Conservation (phyloP, 2,329 filamentous ascomycete genomes). For the Chaetomium globosum region DNA sequence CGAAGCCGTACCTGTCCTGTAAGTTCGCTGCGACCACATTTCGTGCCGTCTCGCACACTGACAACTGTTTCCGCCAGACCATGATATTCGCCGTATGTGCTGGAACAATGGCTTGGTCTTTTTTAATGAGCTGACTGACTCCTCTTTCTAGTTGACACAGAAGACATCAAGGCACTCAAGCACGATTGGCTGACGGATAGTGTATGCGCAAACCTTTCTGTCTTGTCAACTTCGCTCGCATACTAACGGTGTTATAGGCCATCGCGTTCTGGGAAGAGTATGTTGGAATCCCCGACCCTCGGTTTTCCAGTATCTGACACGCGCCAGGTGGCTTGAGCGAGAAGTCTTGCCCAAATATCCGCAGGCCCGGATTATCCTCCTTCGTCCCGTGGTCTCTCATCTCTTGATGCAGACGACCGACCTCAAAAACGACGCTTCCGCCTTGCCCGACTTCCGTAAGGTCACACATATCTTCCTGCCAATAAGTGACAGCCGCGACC, state of each 20-base stretch:
- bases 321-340: conserved; percentile 74
- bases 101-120: no score
- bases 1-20: conserved; percentile 51
- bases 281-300: conserved; percentile 35
- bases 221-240: background rate
- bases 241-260: conserved; percentile 58
- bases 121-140: conserved; percentile 7
- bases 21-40: conserved; percentile 36
- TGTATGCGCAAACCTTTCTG: conserved; percentile 54
- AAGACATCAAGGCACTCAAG: conserved; percentile 85
- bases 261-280: conserved; percentile 99
- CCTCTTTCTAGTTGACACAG: conserved; percentile 69
- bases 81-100: conserved; percentile 38
- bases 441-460: conserved; percentile 76
- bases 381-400: conserved; percentile 90
- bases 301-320: conserved; percentile 12
- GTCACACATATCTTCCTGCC: conserved; percentile 95
- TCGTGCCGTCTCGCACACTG: background rate
- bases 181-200: conserved; percentile 97
- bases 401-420: conserved; percentile 77
- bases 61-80: conserved; percentile 30
- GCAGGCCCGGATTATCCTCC: conserved; percentile 82
- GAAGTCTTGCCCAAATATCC: conserved; percentile 81
- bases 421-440: conserved; percentile 60
- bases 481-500: conserved; percentile 83